Percentiles rank a stretch among this genome's conserved stretches.
Conservation (phyloP, 768 basidiomycete genomes). For the Phlegmacium glaucopus region DNA sequence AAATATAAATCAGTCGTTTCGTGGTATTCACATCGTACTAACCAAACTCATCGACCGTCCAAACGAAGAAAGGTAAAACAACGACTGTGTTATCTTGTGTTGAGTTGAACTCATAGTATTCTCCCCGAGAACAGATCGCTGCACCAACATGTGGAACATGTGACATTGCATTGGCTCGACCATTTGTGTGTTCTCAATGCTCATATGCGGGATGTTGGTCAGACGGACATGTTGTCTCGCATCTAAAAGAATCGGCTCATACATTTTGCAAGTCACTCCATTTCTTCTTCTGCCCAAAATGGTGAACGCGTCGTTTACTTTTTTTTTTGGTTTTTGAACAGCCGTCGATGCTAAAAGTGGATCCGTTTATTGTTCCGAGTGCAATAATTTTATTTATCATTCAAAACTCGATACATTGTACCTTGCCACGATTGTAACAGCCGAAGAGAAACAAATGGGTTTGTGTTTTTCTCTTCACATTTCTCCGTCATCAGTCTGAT, state of each 20-base stretch:
- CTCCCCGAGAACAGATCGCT: constrained; percentile 31
- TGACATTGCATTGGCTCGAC: constrained; percentile 49
- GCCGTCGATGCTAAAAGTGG: constrained; percentile 76
- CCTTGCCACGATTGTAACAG: constrained; percentile 39
- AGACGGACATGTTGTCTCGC: constrained; percentile 50
- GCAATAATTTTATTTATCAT: constrained; percentile 75
- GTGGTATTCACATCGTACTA: constrained; percentile 48
- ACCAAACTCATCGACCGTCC: constrained; percentile 41
- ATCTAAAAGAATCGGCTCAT: constrained; percentile 58
- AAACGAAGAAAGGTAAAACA: constrained; percentile 65
- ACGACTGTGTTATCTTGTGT: background rate
- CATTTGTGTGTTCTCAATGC: constrained; percentile 75
- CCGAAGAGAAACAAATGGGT: constrained; percentile 60
- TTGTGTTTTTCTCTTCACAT: constrained; percentile 29
- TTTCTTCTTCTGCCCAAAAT: background rate
- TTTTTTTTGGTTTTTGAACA: constrained; percentile 33
- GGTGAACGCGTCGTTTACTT: background rate
- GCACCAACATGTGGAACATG: constrained; percentile 67
- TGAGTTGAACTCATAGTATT: background rate
- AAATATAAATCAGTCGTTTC: constrained; percentile 23
- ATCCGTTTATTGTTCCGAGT: constrained; percentile 68
- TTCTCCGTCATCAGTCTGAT: too few relatives aligned
- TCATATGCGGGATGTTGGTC: constrained; percentile 69
- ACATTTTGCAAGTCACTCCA: constrained; percentile 56
- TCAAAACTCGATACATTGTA: constrained; percentile 45